phyloP scores from a whole-genome alignment of 2,329 filamentous ascomycete species.

The Thelonectria olida region DNA sequence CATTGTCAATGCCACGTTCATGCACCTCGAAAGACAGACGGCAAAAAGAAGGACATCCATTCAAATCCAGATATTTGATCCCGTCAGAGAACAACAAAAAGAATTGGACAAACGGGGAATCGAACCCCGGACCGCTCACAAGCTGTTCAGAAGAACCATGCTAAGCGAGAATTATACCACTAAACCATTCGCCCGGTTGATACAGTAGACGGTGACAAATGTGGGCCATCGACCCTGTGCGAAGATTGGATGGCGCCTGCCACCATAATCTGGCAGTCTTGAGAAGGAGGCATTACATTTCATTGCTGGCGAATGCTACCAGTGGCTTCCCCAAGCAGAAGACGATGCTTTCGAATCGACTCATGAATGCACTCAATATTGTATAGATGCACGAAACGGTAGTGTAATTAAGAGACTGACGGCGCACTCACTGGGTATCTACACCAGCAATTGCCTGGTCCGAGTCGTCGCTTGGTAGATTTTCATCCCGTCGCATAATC shows the following conservation, averaged over 20 bases:
- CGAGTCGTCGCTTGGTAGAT: constrained; percentile 55
- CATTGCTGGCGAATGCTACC: too few relatives aligned
- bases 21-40: background rate
- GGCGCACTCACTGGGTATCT: too few relatives aligned
- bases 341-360: too few relatives aligned
- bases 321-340: too few relatives aligned
- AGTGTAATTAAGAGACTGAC: too few relatives aligned
- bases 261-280: too few relatives aligned
- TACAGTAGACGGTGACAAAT: background rate
- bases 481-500: constrained; percentile 54
- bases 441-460: constrained; percentile 35
- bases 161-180: constrained; percentile 15
- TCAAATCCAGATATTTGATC: background rate
- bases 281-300: too few relatives aligned
- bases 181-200: constrained; percentile 13
- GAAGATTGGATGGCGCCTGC: background rate
- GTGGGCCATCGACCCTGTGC: background rate
- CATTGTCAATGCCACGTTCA: background rate
- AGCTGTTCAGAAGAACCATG: constrained; percentile 1
- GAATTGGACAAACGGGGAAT: constrained; percentile 11
- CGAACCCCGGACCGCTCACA: constrained; percentile 16
- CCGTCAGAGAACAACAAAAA: constrained; percentile 1
- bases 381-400: too few relatives aligned
- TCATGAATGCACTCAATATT: too few relatives aligned
- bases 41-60: constrained; percentile 6